Conservation (phyloP, 2,329 filamentous ascomycete species). For the Calonectria honghensis region DNA sequence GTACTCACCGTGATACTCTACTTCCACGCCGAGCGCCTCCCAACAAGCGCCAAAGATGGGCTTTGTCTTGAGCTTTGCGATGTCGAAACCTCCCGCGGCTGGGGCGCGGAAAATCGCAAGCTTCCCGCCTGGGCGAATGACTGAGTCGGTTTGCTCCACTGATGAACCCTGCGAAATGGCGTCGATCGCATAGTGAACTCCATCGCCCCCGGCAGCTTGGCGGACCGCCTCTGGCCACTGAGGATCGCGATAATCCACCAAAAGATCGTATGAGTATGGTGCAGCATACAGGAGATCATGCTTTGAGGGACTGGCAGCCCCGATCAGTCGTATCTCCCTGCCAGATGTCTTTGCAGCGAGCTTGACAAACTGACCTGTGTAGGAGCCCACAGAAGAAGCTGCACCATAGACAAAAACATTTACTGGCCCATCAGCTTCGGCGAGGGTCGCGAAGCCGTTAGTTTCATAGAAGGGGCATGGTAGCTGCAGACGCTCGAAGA, state of each 20-base stretch:
- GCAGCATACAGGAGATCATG: conserved; percentile 52
- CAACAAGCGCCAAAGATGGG: conserved; percentile 64
- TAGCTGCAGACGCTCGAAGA: conserved; percentile 62
- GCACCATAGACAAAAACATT: conserved; percentile 58
- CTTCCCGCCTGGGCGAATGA: conserved; percentile 52
- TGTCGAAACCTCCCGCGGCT: conserved; percentile 50
- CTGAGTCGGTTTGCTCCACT: conserved; percentile 56
- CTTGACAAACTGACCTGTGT: conserved; percentile 56
- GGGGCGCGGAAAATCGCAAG: conserved; percentile 51
- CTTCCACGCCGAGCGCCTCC: conserved; percentile 63
- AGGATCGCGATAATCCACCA: conserved; percentile 62
- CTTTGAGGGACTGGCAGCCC: conserved; percentile 53
- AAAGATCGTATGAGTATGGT: conserved; percentile 61
- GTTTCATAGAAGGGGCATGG: conserved; percentile 56
- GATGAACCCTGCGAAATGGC: conserved; percentile 62
- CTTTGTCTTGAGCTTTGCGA: conserved; percentile 52
- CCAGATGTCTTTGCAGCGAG: conserved; percentile 36
- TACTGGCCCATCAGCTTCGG: conserved; percentile 4
- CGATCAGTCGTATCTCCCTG: conserved; percentile 51
- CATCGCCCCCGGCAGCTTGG: conserved; percentile 46
- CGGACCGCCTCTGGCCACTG: conserved; percentile 59
- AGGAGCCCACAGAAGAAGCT: conserved; percentile 58
- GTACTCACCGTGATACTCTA: conserved; percentile 60
- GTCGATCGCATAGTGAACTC: conserved; percentile 61
- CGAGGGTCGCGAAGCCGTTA: not conserved